Base-by-base conservation (phyloP, 2,329 filamentous ascomycete species). In the Rhexocercosporidium sp. region DNA sequence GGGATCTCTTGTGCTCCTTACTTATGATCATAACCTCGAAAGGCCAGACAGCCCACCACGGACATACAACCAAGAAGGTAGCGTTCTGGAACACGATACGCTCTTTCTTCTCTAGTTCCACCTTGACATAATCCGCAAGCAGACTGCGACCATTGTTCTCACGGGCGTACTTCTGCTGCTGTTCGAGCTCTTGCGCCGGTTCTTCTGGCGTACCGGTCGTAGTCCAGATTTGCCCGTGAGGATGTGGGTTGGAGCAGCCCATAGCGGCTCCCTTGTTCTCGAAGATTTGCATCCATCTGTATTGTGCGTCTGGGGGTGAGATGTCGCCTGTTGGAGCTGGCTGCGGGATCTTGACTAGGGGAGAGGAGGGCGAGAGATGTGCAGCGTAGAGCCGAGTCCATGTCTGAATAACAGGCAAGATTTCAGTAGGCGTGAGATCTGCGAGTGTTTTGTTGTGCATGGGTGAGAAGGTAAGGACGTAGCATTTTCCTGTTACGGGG, bases 211-310 rank as follows among this genome's bases (percentile, higher is more conserved):
- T 82, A 7, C 90, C 91, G 25, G 93, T 97, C 0, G 94, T 97
- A 1, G 93, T 96, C 96, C 96, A 99, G 70, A 97, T 86, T 79
- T 99, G 96, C 67, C 96, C 95, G 81, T 99, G 96, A 0, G 96
- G 96, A 79, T 99, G 96, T 0, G 96, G 96, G 79, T 99, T 99
- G 1, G 95, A 98, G 83, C 96, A 99, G 61, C 96, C 96, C 96
- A 99, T 99, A 12, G 95, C 93, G 0, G 92, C 89, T 61, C 96
- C 96, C 81, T 99, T 99, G 84, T 99, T 99, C 82, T 99, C 96
- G 70, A 99, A 99, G 71, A 99, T 98, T 78, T 99, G 96, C 94
- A 99, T 97, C 81, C 97, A 98, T 63, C 92, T 88, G 75, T 97
- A 93, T 80, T 97, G 93, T 62, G 92, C 86, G 61, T 85, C 88